phyloP scores from a whole-genome alignment of 345 rosid genomes.

The Eucalyptus curtisii region DNA sequence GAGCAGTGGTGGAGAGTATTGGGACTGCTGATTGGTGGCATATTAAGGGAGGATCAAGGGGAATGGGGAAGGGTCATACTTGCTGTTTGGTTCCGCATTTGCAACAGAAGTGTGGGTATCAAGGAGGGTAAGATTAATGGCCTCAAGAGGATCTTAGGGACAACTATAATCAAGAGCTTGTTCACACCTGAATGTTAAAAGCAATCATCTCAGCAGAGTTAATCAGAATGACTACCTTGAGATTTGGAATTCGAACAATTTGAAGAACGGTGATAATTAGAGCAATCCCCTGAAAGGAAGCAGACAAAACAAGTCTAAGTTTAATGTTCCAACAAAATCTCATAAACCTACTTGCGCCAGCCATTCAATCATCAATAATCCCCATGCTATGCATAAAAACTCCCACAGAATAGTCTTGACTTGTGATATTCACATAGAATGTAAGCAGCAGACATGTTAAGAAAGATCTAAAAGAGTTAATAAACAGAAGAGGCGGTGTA shows the following conservation, averaged over 20 bases:
- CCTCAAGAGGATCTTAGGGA: background rate
- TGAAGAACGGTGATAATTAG: conserved; percentile 90
- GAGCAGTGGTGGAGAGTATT: background rate
- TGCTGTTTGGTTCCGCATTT: background rate
- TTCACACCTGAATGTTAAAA: background rate
- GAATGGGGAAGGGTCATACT: background rate
- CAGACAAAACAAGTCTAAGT: background rate
- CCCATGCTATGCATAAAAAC: background rate
- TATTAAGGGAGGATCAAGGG: background rate
- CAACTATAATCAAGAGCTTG: background rate
- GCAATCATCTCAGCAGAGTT: background rate
- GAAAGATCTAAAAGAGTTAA: background rate
- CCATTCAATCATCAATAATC: background rate
- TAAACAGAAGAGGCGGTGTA: background rate
- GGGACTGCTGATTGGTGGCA: background rate
- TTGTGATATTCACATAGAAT: background rate
- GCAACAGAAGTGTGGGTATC: background rate
- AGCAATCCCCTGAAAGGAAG: conserved; percentile 71
- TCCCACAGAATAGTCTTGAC: background rate
- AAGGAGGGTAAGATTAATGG: background rate
- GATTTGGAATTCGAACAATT: conserved; percentile 92
- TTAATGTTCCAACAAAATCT: background rate
- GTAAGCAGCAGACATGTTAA: background rate
- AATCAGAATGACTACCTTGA: conserved; percentile 45
- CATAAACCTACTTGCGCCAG: background rate